Evolutionary conservation across 2,329 filamentous ascomycete genomes (phyloP).

Genomic region (Penicillium crustosum): DNA sequence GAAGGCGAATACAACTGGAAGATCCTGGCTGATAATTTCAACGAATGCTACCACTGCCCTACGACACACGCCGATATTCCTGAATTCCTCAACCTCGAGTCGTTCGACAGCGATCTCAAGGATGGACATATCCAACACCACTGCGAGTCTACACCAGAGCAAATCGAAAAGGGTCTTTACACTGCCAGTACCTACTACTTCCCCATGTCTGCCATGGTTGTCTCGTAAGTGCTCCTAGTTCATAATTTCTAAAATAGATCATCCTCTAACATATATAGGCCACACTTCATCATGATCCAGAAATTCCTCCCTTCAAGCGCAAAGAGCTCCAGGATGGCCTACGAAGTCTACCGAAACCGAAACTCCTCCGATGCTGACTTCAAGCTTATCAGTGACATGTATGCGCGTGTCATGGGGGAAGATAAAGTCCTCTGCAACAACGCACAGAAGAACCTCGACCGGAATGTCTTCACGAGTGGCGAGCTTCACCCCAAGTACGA

Average conservation of each 20-base stretch:
- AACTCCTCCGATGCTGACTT: slow-evolving; percentile 61
- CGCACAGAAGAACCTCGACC: slow-evolving; percentile 61
- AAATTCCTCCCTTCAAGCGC: slow-evolving; percentile 59
- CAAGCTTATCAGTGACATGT: slow-evolving; percentile 57
- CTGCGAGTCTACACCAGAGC: slow-evolving; percentile 49
- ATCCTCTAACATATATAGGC: slow-evolving; percentile 40
- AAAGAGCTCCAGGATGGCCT: slow-evolving; percentile 56
- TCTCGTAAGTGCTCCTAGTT: slow-evolving; percentile 27
- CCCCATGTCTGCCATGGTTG: slow-evolving; percentile 33
- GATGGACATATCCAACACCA: slow-evolving; percentile 54
- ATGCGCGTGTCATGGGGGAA: slow-evolving; percentile 64
- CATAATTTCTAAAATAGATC: background rate
- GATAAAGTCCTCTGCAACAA: slow-evolving; percentile 63
- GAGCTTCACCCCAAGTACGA: slow-evolving; percentile 63
- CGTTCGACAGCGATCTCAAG: slow-evolving; percentile 54
- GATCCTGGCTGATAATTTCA: slow-evolving; percentile 27
- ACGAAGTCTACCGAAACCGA: slow-evolving; percentile 64
- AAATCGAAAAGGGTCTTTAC: slow-evolving; percentile 49
- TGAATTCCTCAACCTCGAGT: slow-evolving; percentile 56
- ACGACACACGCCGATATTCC: slow-evolving; percentile 60
- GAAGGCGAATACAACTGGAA: slow-evolving; percentile 28
- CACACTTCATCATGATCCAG: slow-evolving; percentile 66
- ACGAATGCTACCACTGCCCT: slow-evolving; percentile 64
- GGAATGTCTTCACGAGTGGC: slow-evolving; percentile 62
- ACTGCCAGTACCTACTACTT: slow-evolving; percentile 37